Percentiles rank a stretch among this genome's conserved stretches.
Evolutionary conservation across 1,284 basidiomycete species (phyloP).

Genomic region (Rhodotorula sp.): DNA sequence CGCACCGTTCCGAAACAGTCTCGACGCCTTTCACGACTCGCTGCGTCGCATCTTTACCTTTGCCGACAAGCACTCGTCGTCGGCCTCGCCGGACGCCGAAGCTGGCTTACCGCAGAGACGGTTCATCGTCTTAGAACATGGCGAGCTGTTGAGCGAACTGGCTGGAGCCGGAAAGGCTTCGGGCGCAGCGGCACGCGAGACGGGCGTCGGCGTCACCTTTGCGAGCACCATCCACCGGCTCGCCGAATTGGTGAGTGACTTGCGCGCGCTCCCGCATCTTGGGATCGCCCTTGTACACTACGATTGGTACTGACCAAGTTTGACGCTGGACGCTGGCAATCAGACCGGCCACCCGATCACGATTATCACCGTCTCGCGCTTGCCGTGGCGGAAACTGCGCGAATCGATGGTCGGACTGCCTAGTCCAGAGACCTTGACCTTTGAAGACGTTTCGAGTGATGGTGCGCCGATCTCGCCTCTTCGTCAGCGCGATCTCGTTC

Average conservation of each 20-base stretch:
- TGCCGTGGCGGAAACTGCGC: constrained; percentile 30
- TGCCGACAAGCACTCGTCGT: background rate
- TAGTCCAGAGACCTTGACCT: constrained; percentile 8
- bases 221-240: constrained; percentile 29
- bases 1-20: constrained; percentile 33
- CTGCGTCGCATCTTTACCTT: constrained; percentile 19
- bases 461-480: background rate
- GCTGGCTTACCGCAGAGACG: background rate
- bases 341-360: constrained; percentile 30
- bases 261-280: too few relatives aligned
- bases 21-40: constrained; percentile 34
- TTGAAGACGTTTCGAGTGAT: background rate
- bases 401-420: constrained; percentile 36
- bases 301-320: background rate
- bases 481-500: too few relatives aligned
- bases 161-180: constrained; percentile 12
- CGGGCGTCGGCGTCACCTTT: constrained; percentile 37
- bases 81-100: background rate
- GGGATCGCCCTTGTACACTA: too few relatives aligned
- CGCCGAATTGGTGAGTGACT: constrained; percentile 25
- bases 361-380: constrained; percentile 25
- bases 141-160: constrained; percentile 30
- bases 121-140: constrained; percentile 35
- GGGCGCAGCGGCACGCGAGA: constrained; percentile 32
- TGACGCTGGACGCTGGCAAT: background rate